Evolutionary conservation across 192 early-diverging fungal species (phyloP).

Genomic region (Linnemannia elongata): DNA sequence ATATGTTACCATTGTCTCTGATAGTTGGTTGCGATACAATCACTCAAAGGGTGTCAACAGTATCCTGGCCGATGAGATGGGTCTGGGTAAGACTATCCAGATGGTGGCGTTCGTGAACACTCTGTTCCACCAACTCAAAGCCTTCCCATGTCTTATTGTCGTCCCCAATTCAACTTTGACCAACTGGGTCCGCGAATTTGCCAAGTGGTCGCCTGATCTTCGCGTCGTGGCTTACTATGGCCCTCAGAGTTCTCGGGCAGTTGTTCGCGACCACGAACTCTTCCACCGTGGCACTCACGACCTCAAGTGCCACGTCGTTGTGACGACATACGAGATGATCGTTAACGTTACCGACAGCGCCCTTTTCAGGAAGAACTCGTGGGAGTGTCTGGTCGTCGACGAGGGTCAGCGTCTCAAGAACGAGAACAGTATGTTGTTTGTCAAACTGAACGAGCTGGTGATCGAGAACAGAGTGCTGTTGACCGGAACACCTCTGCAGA

Average conservation of each 20-base stretch:
- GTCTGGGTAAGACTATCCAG: constrained; percentile 83
- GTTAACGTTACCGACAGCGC: constrained; percentile 60
- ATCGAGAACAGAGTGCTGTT: constrained; percentile 69
- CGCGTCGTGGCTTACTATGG: constrained; percentile 71
- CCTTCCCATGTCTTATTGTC: constrained; percentile 76
- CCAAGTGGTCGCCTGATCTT: constrained; percentile 77
- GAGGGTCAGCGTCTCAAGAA: constrained; percentile 88
- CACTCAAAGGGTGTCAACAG: constrained; percentile 70
- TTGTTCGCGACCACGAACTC: constrained; percentile 69
- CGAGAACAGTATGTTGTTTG: constrained; percentile 70
- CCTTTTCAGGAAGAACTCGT: constrained; percentile 61
- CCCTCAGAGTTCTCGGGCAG: constrained; percentile 48
- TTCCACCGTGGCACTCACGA: constrained; percentile 41
- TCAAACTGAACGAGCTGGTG: constrained; percentile 63
- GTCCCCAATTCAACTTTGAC: constrained; percentile 74
- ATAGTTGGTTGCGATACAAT: constrained; percentile 78
- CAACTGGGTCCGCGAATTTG: constrained; percentile 82
- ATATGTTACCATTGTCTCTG: too few species aligned
- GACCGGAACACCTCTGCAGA: constrained; percentile 82
- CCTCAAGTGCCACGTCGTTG: constrained; percentile 77
- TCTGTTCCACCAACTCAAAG: constrained; percentile 60
- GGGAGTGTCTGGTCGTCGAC: constrained; percentile 78
- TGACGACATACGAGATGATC: constrained; percentile 75
- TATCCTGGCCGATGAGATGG: constrained; percentile 85
- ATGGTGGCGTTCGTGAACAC: constrained; percentile 70